Evolutionary conservation across 208 protist genomes (phyloP), one percentile per base, ranked within the genome.

Genomic region (Trypanosoma platydactyli): DNA sequence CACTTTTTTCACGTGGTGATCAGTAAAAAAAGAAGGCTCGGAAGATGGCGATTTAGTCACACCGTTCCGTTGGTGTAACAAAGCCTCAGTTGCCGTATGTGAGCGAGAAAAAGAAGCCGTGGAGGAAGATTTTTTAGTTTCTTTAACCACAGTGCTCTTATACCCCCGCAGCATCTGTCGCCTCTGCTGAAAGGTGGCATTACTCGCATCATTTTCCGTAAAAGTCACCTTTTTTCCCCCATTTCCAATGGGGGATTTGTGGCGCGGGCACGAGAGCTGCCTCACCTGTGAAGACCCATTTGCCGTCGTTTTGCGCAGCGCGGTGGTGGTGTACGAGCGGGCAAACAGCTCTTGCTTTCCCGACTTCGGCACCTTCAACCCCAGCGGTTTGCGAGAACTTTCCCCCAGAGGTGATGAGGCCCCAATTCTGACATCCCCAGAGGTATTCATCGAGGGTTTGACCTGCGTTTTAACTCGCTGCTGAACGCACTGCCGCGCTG

Each of bases 161-260:
- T n/a, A 16, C 3, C 6, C 2, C 44, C 3, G 12, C n/a, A 12
- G 16, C 44, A 2, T 12, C 44, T 38, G 33, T 9, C 9, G 33
- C 33, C 33, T 3, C 33, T 11, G 33, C 9, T 11, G 33, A 3
- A 48, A 16, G n/a, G n/a, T 4, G 3, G 18, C 3, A 29, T 2
- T 62, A 29, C 7, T 62, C 24, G 0, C 25, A 33, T 18, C 22
- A 7, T 50, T 62, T 33, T 9, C 49, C 20, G 22, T 5, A 16
- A 62, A 62, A n/a, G 42, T 20, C 5, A 62, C 56, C 25, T 40
- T 40, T 11, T 35, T 62, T 40, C 46, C 46, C 41, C 41, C 53
- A 61, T 61, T 52, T 0, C 40, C 4, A 48, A n/a, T 52, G n/a
- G 53, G 38, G 5, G 52, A 13, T 16, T 12, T 51, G 18, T 0